A percentile compares a stretch with the other conserved stretches of the same genome.
Conservation (phyloP, 805 yeast genomes). For the Hanseniaspora hatyaiensis region DNA sequence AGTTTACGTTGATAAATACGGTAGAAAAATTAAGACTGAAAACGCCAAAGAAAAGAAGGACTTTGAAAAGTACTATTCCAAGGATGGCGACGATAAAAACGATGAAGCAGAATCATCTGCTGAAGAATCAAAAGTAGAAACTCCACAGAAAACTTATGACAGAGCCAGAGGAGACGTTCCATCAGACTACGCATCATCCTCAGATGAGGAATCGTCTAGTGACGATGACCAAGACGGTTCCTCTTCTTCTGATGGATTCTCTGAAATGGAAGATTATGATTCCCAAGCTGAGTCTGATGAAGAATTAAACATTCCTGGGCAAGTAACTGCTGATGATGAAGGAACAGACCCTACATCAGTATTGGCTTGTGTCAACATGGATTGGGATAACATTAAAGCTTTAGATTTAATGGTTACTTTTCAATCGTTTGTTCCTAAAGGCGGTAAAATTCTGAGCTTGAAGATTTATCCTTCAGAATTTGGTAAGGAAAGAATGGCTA, state of each 20-base stretch:
- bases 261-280: conserved; percentile 31
- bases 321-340: conserved; percentile 42
- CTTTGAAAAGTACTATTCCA: conserved; percentile 55
- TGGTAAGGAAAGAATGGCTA: conserved; percentile 83
- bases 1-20: conserved; percentile 67
- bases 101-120: conserved; percentile 11
- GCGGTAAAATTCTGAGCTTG: conserved; percentile 58
- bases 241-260: conserved; percentile 31
- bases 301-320: conserved; percentile 22
- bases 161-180: conserved; percentile 62
- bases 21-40: conserved; percentile 48
- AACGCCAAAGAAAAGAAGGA: conserved; percentile 36
- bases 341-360: conserved; percentile 74
- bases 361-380: conserved; percentile 88
- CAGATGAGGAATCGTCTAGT: conserved; percentile 36
- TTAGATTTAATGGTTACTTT: conserved; percentile 83
- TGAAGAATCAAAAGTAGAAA: conserved; percentile 18
- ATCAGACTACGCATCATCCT: conserved; percentile 33
- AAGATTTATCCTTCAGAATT: conserved; percentile 76
- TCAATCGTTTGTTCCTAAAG: conserved; percentile 67
- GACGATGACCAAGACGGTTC: too few species aligned
- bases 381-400: conserved; percentile 92
- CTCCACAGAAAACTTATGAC: conserved; percentile 29
- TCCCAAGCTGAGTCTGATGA: conserved; percentile 48
- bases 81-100: conserved; percentile 25